Base-by-base conservation (phyloP, 345 rosid species). In the Sonneratia caseolaris region DNA sequence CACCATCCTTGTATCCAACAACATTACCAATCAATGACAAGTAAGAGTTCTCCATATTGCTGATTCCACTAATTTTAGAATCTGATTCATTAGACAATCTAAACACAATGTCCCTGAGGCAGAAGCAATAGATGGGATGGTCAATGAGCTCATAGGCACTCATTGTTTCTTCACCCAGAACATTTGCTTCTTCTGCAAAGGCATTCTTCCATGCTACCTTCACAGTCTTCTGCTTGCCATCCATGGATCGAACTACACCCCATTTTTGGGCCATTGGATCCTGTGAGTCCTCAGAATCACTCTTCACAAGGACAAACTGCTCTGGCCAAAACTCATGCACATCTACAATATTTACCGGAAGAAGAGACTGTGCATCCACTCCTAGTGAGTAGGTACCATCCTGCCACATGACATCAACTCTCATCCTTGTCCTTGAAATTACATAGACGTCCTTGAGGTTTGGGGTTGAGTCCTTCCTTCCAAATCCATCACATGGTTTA, bases 281-380 rank as follows among this genome's bases (percentile, higher is more conserved):
- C 40, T 49, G 72, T 37, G 80, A 82, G 73, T 82, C 85, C 69
- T 86, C 86, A 53, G 62, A 73, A 49, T 83, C 73, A 49, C 81
- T 86, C 80, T 83, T 87, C 75, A 89, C 93, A 53, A 85, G 75
- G 19, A 95, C 94, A 76, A 87, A 90, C 79, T 95, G 99, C 24
- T 86, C 86, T 0, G 99, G 96, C 97, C 89, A 90, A 85, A 95
- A 92, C 27, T 92, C 97, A 66, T 95, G 91, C 42, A 90, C 83
- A 78, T 87, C 88, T 14, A 85, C 77, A 76, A 76, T 74, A 47
- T 84, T 83, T 68, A 90, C 71, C 14, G 97, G 97, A 69, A 87
- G 80, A 70, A 95, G 70, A 72, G 82, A 81, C 71, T 76, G 83
- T 14, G 96, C 82, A 68, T 86, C 91, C 70, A 92, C 68, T 72